Conservation (phyloP, 2,329 filamentous ascomycete genomes). For the Cladosporium oxysporum region DNA sequence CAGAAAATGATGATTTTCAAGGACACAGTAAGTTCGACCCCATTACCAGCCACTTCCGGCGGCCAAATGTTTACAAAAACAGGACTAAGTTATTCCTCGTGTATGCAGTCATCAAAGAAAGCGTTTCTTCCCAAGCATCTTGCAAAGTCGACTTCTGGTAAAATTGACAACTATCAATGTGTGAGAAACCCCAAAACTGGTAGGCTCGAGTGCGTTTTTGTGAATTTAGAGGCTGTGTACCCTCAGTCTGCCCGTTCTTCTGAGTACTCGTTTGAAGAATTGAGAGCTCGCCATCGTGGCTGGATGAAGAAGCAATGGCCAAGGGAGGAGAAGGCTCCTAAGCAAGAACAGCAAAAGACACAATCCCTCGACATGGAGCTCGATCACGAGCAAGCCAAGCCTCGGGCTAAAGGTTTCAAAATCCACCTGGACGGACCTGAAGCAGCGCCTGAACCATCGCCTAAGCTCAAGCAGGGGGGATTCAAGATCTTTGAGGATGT, state of each 20-base stretch:
- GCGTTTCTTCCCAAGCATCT: constrained; percentile 30
- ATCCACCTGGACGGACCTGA: constrained; percentile 25
- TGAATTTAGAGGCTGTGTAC: constrained; percentile 83
- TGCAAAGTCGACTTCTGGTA: constrained; percentile 28
- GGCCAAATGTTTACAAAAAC: constrained; percentile 74
- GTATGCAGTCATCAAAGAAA: constrained; percentile 53
- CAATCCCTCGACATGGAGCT: constrained; percentile 8
- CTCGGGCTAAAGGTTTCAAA: constrained; percentile 24
- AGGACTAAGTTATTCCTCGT: constrained; percentile 83
- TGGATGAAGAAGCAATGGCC: constrained; percentile 60
- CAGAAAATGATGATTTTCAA: constrained; percentile 92
- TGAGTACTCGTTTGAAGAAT: constrained; percentile 88
- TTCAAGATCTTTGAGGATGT: constrained; percentile 40
- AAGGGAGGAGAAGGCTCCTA: constrained; percentile 25
- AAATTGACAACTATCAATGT: constrained; percentile 66
- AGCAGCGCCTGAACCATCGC: background rate
- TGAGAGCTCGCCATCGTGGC: constrained; percentile 76
- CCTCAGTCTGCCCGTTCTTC: constrained; percentile 68
- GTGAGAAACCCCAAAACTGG: constrained; percentile 80
- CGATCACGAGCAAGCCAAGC: background rate
- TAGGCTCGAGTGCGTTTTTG: constrained; percentile 81
- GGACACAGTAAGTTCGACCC: constrained; percentile 78
- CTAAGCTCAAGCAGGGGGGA: constrained; percentile 32
- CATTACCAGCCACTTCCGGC: constrained; percentile 46
- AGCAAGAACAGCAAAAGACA: background rate